Evolutionary conservation across 169 alveolate genomes (phyloP).

Genomic region (Pseudocohnilembus persalinus): DNA sequence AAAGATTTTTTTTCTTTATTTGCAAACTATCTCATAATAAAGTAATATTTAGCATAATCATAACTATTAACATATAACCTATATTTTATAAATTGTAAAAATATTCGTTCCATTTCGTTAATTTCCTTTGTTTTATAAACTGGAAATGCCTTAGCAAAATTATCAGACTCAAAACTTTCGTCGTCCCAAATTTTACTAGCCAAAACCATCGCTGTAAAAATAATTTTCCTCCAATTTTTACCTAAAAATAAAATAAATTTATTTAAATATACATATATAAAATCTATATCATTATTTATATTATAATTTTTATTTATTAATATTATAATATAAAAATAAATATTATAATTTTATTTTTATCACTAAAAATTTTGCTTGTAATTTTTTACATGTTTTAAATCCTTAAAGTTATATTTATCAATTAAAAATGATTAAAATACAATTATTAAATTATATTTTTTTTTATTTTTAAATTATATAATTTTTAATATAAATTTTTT

Average conservation of each 20-base stretch:
- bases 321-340: too few species aligned
- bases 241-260: background rate
- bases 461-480: too few species aligned
- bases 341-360: too few species aligned
- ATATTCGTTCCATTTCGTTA: constrained; percentile 74
- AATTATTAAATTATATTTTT: too few species aligned
- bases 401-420: too few species aligned
- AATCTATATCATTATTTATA: too few species aligned
- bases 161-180: constrained; percentile 85
- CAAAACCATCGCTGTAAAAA: constrained; percentile 67
- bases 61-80: constrained; percentile 68
- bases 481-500: too few species aligned
- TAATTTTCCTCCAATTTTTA: constrained; percentile 82
- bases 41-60: constrained; percentile 85
- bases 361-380: too few species aligned
- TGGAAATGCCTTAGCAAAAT: constrained; percentile 84
- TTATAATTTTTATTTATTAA: too few species aligned
- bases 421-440: too few species aligned
- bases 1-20: constrained; percentile 43
- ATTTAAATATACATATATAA: too few species aligned
- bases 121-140: constrained; percentile 74
- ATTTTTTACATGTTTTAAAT: too few species aligned
- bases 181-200: constrained; percentile 89
- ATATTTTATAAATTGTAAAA: constrained; percentile 74
- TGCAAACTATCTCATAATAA: constrained; percentile 67